Conservation (phyloP, 306 rosid species). For the Morella rubra region DNA sequence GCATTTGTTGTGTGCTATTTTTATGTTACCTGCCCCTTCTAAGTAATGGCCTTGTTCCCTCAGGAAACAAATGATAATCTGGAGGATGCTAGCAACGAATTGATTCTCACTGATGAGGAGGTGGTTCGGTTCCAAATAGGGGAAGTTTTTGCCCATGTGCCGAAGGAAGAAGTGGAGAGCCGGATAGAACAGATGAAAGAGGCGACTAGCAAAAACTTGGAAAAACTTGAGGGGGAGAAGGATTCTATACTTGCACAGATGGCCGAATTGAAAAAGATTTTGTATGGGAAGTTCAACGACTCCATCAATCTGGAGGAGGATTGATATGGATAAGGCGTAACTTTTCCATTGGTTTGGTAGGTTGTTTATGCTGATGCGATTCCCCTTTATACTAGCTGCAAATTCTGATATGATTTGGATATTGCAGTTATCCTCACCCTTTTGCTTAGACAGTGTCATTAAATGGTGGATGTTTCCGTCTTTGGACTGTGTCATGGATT, state of each 20-base stretch:
- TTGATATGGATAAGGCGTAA: slow-evolving; percentile 24
- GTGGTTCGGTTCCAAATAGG: slow-evolving; percentile 84
- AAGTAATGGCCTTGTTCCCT: neutral
- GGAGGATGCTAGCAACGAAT: slow-evolving; percentile 87
- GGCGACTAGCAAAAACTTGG: slow-evolving; percentile 63
- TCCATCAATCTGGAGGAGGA: slow-evolving; percentile 99
- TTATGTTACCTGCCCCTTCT: neutral
- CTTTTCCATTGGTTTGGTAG: neutral
- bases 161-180: slow-evolving; percentile 81
- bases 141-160: slow-evolving; percentile 87
- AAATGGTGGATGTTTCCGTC: neutral
- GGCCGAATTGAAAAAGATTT: slow-evolving; percentile 70
- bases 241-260: slow-evolving; percentile 69
- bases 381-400: neutral
- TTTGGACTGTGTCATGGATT: neutral
- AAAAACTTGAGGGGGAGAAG: slow-evolving; percentile 73
- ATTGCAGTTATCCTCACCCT: neutral
- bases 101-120: slow-evolving; percentile 93
- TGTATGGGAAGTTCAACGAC: slow-evolving; percentile 91
- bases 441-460: neutral
- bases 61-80: slow-evolving; percentile 84
- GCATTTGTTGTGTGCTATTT: neutral
- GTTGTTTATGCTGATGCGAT: neutral
- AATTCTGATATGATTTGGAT: neutral
- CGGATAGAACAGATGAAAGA: slow-evolving; percentile 77